Base-by-base conservation (phyloP, 2,329 filamentous ascomycete genomes). In the Aureobasidium sp. region DNA sequence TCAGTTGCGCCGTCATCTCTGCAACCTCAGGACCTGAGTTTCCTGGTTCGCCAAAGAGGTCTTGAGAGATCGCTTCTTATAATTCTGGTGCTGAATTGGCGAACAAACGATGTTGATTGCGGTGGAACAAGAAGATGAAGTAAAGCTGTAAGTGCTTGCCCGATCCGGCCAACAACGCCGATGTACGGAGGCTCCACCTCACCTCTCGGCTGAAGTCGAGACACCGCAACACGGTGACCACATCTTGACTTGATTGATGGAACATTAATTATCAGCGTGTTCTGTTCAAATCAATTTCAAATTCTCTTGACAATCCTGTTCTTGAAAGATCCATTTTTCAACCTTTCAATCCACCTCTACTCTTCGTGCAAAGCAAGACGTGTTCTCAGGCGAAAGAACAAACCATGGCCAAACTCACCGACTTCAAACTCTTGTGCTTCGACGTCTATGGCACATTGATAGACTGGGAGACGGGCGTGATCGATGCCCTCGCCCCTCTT, bases 381-480 rank as follows among this genome's bases (percentile, higher is more conserved):
- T n/a, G n/a, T n/a, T n/a, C n/a, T n/a, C n/a, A 30, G 27, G 12
- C 6, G 27, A 30, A 30, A 30, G 14, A 38, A 38, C 35, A 19
- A 22, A 41, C 14, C 21, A 51, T 51, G 48, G 2, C 48, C 25
- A 40, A 41, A 40, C 48, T 53, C 34, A 51, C 35, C 14, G 21
- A 44, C 32, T 42, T 64, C 56, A 66, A 65, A 51, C 68, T 79
- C 55, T 78, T 88, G 45, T 83, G 81, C 62, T 89, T 90, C 69
- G 86, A 91, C 69, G 82, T 86, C 71, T 90, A 87, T 67, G 86
- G 86, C 66, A 91, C 87, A 0, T 76, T 90, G 3, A 80, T 90
- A 56, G 85, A 90, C 72, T 89, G 85, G 85, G 84, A 89, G 66
- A 65, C 71, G n/a, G 85, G 85, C 55, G 77, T 88, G 54, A 67